Conservation (phyloP, 345 rosid genomes). For the Nasturtium officinale region DNA sequence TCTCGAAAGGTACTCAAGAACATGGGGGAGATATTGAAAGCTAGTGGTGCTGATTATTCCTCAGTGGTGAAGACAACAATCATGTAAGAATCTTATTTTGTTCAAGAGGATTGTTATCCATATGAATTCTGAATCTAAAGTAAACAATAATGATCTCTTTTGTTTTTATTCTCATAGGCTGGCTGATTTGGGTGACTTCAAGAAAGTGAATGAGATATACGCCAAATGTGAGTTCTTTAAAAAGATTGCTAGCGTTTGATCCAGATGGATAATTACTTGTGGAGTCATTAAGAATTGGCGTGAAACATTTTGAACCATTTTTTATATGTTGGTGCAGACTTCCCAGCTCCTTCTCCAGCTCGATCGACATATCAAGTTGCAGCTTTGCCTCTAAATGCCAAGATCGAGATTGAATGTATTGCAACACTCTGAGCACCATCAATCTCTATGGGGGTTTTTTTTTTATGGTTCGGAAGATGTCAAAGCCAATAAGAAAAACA, state of each 20-base stretch:
- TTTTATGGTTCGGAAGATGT: constrained; percentile 14
- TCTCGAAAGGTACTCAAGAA: constrained; percentile 43
- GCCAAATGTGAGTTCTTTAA: constrained; percentile 74
- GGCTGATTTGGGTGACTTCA: constrained; percentile 91
- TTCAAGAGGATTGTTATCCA: neutral
- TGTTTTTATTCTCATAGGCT: constrained; percentile 53
- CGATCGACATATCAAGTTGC: constrained; percentile 94
- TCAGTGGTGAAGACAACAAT: constrained; percentile 50
- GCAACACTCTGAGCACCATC: constrained; percentile 55
- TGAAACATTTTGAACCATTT: neutral
- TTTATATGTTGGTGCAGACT: constrained; percentile 57
- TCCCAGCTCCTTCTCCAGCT: constrained; percentile 81
- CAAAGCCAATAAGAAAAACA: constrained; percentile 25
- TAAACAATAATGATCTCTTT: neutral
- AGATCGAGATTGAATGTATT: constrained; percentile 92
- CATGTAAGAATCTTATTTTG: constrained; percentile 34
- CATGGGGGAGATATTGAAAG: constrained; percentile 48
- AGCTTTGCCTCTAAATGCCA: constrained; percentile 85
- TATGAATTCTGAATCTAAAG: neutral
- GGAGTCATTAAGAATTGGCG: neutral
- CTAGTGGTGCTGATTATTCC: constrained; percentile 48
- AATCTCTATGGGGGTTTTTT: neutral
- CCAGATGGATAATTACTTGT: neutral
- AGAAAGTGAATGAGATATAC: constrained; percentile 91
- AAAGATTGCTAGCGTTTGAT: neutral